Base-by-base conservation (phyloP, 345 rosid species). In the Boechera stricta region DNA sequence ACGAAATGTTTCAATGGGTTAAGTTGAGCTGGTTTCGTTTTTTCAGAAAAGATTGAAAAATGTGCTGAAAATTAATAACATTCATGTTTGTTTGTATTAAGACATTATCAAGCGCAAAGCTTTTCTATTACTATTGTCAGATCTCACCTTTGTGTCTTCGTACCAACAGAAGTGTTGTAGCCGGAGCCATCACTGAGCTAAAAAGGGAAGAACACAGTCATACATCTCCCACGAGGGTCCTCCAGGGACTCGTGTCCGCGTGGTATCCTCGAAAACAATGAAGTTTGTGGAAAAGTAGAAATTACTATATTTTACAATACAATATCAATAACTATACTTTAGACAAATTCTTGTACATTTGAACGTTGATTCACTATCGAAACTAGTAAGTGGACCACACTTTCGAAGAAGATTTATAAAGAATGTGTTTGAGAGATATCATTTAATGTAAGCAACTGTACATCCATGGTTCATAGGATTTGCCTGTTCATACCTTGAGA, bases 401-500 rank as follows among this genome's bases (percentile, higher is more conserved):
- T 41, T 32, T 1, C 7, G 51, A 51, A 52, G 12, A 21, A 64
- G 42, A 42, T 54, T 44, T 44, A 65, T 65, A 74, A 16, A 64
- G 13, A 73, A 42, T 13, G 47, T 62, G 41, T 74, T 1, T 64
- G 33, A 58, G 26, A 38, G n/a, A 41, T 44, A 13, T 90, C 82
- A 94, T 49, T 85, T 92, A 75, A 94, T 88, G 78, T 87, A 92
- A 58, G 91, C 97, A 79, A 92, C 92, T 59, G 97, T 94, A 80
- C 97, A 90, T 15, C 97, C 98, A 79, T 87, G 85, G 83, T 92
- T 92, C 82, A 84, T 72, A 32, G 95, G 90, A 82, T 86, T 86
- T 75, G 90, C 96, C 52, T 87, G 87, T 68, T 91, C 94, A 72
- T 78, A 85, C 77, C 86, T 90, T 54, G 69, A 73, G 48, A 91